Base-by-base conservation (phyloP, 2,329 filamentous ascomycete species). In the Aspergillus texensis region DNA sequence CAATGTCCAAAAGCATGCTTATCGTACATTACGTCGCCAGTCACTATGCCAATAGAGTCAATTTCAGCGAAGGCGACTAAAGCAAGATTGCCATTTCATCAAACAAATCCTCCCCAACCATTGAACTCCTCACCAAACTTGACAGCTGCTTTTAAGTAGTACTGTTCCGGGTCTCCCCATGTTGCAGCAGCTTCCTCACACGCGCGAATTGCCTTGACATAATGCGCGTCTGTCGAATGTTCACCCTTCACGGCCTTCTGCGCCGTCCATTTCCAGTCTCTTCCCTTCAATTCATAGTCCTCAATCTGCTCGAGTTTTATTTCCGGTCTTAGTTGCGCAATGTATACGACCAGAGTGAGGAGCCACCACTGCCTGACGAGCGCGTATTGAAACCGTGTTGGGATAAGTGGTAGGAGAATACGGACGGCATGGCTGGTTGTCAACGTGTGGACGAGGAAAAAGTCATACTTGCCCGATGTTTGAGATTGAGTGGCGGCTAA, bases 321-420 rank as follows among this genome's bases (percentile, higher is more conserved):
- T 62, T 83, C 80, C 0, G 94, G 95, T 24, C 94, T 85, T 30
- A 90, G 80, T 72, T 92, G 89, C 2, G 88, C 81, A 59, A 97
- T 87, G 74, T 95, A 98, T 12, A 94, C 86, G 0, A 88, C 86
- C 48, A 97, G 77, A 0, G 90, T 88, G 48, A 97, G 85, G 6
- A 99, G 80, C 91, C 93, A 97, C 93, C 95, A 98, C 75, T 96
- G 89, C 45, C 91, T 84, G 10, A 98, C 83, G 5, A 99, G 81
- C 26, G 82, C 81, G 53, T 93, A 76, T 69, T 97, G 94, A 70
- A 89, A 90, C 71, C 88, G 86, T 16, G 84, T 78, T 0, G 93
- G 93, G 12, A 97, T 81, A 41, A 92, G 78, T 0, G 95, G 92
- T 3, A 99, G 82, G 6, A 99, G 79, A 28, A 96, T 87, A n/a